Evolutionary conservation across 345 rosid species (phyloP), one percentile per base, ranked within the genome.

Genomic region (Ceriops zippeliana): DNA sequence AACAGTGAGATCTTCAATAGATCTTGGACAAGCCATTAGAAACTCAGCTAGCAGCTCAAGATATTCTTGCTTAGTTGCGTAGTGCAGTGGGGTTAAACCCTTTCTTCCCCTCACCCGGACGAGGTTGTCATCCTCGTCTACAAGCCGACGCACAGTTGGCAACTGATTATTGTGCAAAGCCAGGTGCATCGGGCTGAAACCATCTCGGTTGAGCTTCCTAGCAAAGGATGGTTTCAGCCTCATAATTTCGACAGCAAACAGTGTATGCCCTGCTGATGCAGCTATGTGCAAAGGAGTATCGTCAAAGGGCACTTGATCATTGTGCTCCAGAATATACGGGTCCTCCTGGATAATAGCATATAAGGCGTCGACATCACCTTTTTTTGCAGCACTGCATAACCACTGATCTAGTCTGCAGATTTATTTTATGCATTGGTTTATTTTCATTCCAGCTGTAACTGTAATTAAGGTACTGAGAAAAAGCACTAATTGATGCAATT

Each of bases 221-320:
- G 69, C 66, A 62, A 81, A 81, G 62, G 79, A 81, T 22, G 84
- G 87, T 60, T 62, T 70, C 67, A 83, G 53, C 64, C 70, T 73
- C 64, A 76, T 64, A 0, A 79, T 28, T 52, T 83, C 85, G 74
- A 58, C 21, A 13, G 49, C 49, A 42, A 42, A 42, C 17, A 11
- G 17, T 13, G 49, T 42, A 11, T 13, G 49, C 6, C 87, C 83
- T n/a, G 37, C 21, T n/a, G 42, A 38, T 52, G 73, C 81, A 31
- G 87, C 74, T 20, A 58, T 37, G 42, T 84, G 85, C 26, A 81
- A 71, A 53, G 85, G 85, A 61, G 82, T 83, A 7, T 72, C 58
- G 4, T 66, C 27, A 70, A 81, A 83, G 0, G 83, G 71, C 17
- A 52, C 52, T 21, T 68, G 5, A 58, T 77, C 70, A 30, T 70